These are phyloP conservation scores for Yueomyces sinensis DNA, from an alignment of 805 yeast species.

Conservation along the genomic window DNA sequence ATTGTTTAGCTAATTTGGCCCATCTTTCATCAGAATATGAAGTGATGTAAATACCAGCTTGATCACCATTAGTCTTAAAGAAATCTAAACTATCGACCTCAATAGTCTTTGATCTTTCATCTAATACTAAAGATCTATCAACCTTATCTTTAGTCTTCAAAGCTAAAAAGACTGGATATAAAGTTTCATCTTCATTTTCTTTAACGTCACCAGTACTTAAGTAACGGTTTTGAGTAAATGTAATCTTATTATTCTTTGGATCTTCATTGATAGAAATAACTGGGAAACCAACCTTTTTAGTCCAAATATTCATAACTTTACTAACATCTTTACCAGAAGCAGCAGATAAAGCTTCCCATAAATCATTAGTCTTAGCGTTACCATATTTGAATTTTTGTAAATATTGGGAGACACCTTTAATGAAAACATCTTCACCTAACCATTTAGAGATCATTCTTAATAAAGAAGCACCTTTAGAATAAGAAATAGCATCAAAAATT, in stretches of 20 bases:
- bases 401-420: slow-evolving; percentile 69
- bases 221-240: slow-evolving; percentile 59
- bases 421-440: slow-evolving; percentile 66
- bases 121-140: slow-evolving; percentile 46
- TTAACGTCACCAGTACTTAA: slow-evolving; percentile 66
- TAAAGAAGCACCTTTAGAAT: slow-evolving; percentile 68
- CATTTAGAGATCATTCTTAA: slow-evolving; percentile 70
- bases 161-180: slow-evolving; percentile 63
- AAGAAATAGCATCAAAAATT: slow-evolving; percentile 75
- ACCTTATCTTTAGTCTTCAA: slow-evolving; percentile 44
- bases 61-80: slow-evolving; percentile 61
- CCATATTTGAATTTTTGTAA: slow-evolving; percentile 66
- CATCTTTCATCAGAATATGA: slow-evolving; percentile 59
- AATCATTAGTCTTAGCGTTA: slow-evolving; percentile 62
- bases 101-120: slow-evolving; percentile 34
- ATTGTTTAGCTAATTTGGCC: slow-evolving; percentile 47
- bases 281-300: slow-evolving; percentile 68
- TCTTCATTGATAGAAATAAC: slow-evolving; percentile 53
- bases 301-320: slow-evolving; percentile 69
- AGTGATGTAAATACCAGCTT: slow-evolving; percentile 64
- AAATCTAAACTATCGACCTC: slow-evolving; percentile 32
- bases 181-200: slow-evolving; percentile 54
- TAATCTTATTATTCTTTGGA: slow-evolving; percentile 28
- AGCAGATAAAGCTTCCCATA: slow-evolving; percentile 61
- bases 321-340: slow-evolving; percentile 65